Evolutionary conservation across 345 rosid genomes (phyloP).

Genomic region (Melaleuca alternifolia): DNA sequence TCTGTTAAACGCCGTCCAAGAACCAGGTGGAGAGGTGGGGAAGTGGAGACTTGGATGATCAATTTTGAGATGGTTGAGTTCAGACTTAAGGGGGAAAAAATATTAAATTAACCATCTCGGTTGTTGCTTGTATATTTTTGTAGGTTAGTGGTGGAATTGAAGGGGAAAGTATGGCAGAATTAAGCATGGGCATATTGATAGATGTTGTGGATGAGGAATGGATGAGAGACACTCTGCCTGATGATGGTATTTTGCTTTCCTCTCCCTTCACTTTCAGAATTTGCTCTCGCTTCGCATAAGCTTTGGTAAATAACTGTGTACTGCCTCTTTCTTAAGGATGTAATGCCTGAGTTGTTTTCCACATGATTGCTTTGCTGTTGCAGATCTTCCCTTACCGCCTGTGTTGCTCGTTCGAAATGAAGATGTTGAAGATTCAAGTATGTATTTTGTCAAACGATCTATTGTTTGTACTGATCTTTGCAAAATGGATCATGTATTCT

Average conservation of each 20-base stretch:
- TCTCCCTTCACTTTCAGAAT: not conserved
- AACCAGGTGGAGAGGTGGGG: not conserved
- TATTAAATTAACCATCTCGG: not conserved
- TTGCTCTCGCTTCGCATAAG: not conserved
- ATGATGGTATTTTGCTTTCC: conserved; percentile 46
- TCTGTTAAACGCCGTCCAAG: not conserved
- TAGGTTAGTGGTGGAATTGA: not conserved
- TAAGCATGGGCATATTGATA: conserved; percentile 68
- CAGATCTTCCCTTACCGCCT: conserved; percentile 82
- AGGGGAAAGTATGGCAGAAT: conserved; percentile 39
- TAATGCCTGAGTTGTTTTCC: not conserved
- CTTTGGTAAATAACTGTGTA: not conserved
- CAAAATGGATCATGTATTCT: not conserved
- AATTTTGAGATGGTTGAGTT: not conserved
- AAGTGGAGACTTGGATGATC: not conserved
- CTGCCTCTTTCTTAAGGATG: not conserved
- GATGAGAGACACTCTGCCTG: conserved; percentile 91
- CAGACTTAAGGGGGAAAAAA: not conserved
- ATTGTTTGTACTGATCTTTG: not conserved
- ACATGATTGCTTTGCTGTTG: not conserved
- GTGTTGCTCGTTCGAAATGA: conserved; percentile 64
- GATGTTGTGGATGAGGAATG: conserved; percentile 94
- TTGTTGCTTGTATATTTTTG: not conserved
- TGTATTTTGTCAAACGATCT: not conserved
- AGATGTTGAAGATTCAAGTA: conserved; percentile 91